A percentile compares a stretch with the other conserved stretches of the same genome.
phyloP scores from a whole-genome alignment of 1,284 basidiomycete genomes.

The Pholiota adiposa region DNA sequence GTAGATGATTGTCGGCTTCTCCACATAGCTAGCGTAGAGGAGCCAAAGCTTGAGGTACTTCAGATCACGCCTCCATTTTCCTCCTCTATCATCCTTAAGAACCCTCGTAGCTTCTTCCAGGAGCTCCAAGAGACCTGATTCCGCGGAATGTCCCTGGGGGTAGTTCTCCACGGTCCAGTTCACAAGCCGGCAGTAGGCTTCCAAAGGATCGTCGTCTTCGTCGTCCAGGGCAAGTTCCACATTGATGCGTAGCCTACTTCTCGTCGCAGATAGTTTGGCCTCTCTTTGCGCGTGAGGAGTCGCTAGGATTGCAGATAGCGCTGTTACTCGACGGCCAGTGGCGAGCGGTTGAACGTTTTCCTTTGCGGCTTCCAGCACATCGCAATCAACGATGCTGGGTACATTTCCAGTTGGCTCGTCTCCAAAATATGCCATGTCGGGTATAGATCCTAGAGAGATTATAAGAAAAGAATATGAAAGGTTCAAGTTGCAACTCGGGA shows the following conservation, averaged over 20 bases:
- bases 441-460: background rate
- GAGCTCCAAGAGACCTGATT: slow-evolving; percentile 49
- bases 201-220: slow-evolving; percentile 48
- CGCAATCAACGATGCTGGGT: slow-evolving; percentile 67
- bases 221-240: slow-evolving; percentile 47
- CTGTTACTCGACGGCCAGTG: slow-evolving; percentile 71
- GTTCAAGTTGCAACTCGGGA: no score
- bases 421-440: slow-evolving; percentile 5
- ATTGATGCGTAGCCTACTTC: slow-evolving; percentile 55
- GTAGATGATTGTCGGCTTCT: slow-evolving; percentile 77
- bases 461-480: background rate
- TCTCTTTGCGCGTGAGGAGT: slow-evolving; percentile 79
- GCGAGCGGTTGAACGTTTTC: slow-evolving; percentile 84
- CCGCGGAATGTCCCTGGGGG: slow-evolving; percentile 47
- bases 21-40: slow-evolving; percentile 84
- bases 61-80: slow-evolving; percentile 58
- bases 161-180: slow-evolving; percentile 55
- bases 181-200: slow-evolving; percentile 48
- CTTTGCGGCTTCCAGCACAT: slow-evolving; percentile 80
- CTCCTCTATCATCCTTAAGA: slow-evolving; percentile 44
- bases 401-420: slow-evolving; percentile 24
- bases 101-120: slow-evolving; percentile 50
- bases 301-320: slow-evolving; percentile 69
- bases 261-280: slow-evolving; percentile 62
- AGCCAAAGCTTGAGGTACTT: slow-evolving; percentile 94